Evolutionary conservation across 805 yeast genomes (phyloP), one percentile per base, ranked within the genome.

Genomic region (Metschnikowia lachancei): DNA sequence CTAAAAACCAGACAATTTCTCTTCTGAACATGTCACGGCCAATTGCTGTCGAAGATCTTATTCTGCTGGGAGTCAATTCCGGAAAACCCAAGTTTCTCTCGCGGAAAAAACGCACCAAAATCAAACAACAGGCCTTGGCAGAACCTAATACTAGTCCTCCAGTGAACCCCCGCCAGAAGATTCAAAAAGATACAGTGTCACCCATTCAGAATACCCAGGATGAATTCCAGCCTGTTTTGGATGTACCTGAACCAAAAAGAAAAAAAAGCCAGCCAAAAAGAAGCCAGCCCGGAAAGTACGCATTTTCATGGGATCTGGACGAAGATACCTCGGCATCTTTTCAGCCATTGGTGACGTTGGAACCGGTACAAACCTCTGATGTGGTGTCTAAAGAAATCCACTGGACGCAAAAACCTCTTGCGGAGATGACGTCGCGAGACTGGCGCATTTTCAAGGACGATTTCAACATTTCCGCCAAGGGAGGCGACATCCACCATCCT

Each of bases 381-480:
- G 33, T 49, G 33, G 54, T 53, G 37, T 32, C 37, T 64, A 63
- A 20, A 50, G 59, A 49, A 17, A 57, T 45, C 54, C 82, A 75
- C 46, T 94, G 98, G 98, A 66, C 80, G 0, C 74, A 80, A 34
- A 94, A 92, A 57, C 62, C 76, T 0, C 64, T 82, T 1, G 63
- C 64, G 0, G 74, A 78, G 34, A 90, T 92, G 98, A 78, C 79
- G 0, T 69, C 74, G 0, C 72, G 97, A 52, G 98, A 94, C 63
- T 92, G 98, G 98, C 74, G 96, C 47, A 83, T 89, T 29, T 71
- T 92, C 62, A 77, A 76, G 52, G 95, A 88, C 56, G 96, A 91
- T 54, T 87, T 70, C 60, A 77, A 77, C 53, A 87, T 92, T 18
- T 67, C 74, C 1, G 69, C 80, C 0, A 82, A 78, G 53, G 80